Evolutionary conservation across 805 yeast species (phyloP), one percentile per base, ranked within the genome.

Genomic region (Nakazawaea molendinolei): DNA sequence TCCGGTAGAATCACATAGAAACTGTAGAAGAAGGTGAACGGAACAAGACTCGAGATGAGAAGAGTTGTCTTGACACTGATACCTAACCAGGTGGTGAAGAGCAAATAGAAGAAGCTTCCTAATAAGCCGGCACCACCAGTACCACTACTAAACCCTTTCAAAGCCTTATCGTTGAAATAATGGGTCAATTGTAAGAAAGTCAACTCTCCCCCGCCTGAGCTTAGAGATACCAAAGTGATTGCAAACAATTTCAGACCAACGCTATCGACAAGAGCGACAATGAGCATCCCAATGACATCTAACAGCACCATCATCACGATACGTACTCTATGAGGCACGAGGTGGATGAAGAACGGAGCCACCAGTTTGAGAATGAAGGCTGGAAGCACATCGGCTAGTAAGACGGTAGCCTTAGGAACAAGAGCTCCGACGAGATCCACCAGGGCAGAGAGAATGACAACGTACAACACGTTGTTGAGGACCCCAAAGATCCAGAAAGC

Each of bases 91-190:
- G 90, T 80, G 0, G 97, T 90, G 47, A 85, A 42, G 1, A 81
- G 45, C 69, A 90, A 49, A 50, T 74, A 89, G 10, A 71, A 51
- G 36, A 82, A 84, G 38, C 89, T 76, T 0, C 97, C 98, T 14
- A 74, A 69, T 5, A 90, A 55, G 0, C 98, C 98, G 1, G 98
- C 97, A 14, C 86, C 95, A 3, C 98, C 97, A 0, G 97, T 90
- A 1, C 98, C 98, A 6, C 87, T 74, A 15, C 95, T 83, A 76
- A 94, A 90, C 1, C 95, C 97, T 33, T 79, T 76, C 31, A 90
- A 62, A 4, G 94, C 65, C n/a, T 53, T 46, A 13, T 66, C 65
- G 14, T 65, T 69, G 54, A 76, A 86, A 48, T 65, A 80, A 52
- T 89, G 95, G 1, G 96, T 86, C 55, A 90, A 60, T 53, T 85